Evolutionary conservation across 257 asterid genomes (phyloP).

Genomic region (Plectranthus barbatus): DNA sequence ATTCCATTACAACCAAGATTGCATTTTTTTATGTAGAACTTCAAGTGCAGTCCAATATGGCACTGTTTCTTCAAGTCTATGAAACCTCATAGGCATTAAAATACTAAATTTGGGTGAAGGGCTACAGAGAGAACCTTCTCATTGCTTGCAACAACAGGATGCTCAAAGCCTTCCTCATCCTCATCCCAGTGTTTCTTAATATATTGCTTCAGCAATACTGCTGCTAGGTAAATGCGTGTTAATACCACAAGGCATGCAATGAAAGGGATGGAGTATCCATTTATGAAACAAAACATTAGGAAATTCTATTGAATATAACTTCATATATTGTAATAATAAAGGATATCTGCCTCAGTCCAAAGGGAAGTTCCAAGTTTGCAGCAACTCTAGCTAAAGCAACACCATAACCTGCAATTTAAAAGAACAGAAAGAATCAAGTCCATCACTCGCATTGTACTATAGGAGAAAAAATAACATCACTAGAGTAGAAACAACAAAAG

Average conservation of each 20-base stretch:
- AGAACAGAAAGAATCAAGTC: neutral
- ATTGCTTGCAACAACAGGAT: constrained; percentile 63
- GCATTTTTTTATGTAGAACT: neutral
- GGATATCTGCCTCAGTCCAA: constrained; percentile 96
- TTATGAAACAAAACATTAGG: neutral
- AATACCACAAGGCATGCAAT: constrained; percentile 31
- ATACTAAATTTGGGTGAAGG: neutral
- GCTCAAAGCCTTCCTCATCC: constrained; percentile 81
- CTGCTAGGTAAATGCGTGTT: constrained; percentile 75
- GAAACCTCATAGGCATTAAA: neutral
- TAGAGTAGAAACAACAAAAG: neutral
- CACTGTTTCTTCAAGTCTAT: neutral
- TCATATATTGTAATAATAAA: constrained; percentile 18
- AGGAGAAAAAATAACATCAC: neutral
- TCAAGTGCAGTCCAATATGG: constrained; percentile 8
- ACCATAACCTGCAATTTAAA: constrained; percentile 58
- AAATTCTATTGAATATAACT: neutral
- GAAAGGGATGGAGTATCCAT: neutral
- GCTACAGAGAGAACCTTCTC: constrained; percentile 49
- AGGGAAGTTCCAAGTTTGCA: constrained; percentile 53
- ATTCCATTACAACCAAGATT: neutral
- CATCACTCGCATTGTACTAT: neutral
- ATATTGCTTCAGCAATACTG: constrained; percentile 84
- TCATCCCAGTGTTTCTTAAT: constrained; percentile 83
- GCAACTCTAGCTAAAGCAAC: constrained; percentile 72